Base-by-base conservation (phyloP, 2,329 filamentous ascomycete species). In the Chaetothyriales sp. region DNA sequence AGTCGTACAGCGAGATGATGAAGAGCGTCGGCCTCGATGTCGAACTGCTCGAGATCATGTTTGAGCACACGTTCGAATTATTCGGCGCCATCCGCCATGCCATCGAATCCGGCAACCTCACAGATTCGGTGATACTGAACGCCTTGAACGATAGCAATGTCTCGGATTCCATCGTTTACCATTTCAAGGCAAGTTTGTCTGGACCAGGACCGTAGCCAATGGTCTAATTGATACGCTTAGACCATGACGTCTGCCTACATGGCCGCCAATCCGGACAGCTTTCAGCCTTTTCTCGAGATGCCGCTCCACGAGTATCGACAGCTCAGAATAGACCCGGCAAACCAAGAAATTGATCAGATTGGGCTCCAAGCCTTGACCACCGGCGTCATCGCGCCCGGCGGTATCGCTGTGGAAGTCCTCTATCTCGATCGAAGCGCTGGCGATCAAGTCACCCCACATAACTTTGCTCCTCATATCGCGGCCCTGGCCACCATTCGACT, bases 281-380 rank as follows among this genome's bases (percentile, higher is more conserved):
- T 89, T 63, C 74, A 81, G 59, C 78, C 80, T 6, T 97, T 88
- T 65, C 76, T 94, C 22, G 77, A 80, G 49, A 72, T 72, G 48
- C 71, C 74, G 2, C 71, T 92, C 37, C 76, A 80, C 13, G 73
- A 80, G 20, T 90, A 92, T 67, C 87, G 85, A 64, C 67, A 75
- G 43, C 75, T 77, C 13, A 77, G 77, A 54, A 81, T 97, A 57
- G 84, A 94, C 65, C 80, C 85, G 0, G 76, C 83, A 15, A 78
- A 83, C 59, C 80, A 82, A 48, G 90, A 97, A 70, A 94, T 97
- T 56, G 92, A 98, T 60, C 82, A 95, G 61, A 72, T 95, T n/a
- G 86, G 87, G 44, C 76, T 97, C 56, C 80, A 80, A 54, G 80
- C 87, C 2, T 73, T 97, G 48, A 79, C 84, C 56, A 82, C 90